Percentiles rank a stretch among this genome's conserved stretches.
phyloP scores from a whole-genome alignment of 805 yeast species.

The Wickerhamomyces alni region DNA sequence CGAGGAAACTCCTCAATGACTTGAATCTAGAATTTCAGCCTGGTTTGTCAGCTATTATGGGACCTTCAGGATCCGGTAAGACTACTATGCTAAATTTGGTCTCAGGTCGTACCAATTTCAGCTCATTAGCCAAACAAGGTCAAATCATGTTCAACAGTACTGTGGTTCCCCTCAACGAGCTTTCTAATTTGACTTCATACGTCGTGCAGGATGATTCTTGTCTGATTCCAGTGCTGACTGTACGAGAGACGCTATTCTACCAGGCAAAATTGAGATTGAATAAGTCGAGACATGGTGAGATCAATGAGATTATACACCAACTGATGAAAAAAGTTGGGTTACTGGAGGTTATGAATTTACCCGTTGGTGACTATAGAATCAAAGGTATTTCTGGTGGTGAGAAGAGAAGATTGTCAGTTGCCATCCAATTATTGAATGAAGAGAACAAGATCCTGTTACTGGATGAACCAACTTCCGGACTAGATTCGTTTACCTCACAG shows the following conservation, averaged over 20 bases:
- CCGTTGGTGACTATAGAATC: slow-evolving; percentile 49
- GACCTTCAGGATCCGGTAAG: slow-evolving; percentile 79
- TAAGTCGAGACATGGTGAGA: slow-evolving; percentile 33
- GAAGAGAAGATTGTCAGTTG: slow-evolving; percentile 77
- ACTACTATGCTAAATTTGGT: slow-evolving; percentile 59
- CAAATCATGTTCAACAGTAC: slow-evolving; percentile 36
- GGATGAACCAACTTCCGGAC: slow-evolving; percentile 89
- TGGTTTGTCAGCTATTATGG: slow-evolving; percentile 68
- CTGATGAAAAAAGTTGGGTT: slow-evolving; percentile 65
- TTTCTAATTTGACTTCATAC: slow-evolving; percentile 49
- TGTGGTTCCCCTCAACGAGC: slow-evolving; percentile 26
- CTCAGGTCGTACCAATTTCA: slow-evolving; percentile 44
- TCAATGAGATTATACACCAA: slow-evolving; percentile 41
- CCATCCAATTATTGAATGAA: slow-evolving; percentile 66
- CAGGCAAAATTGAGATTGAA: slow-evolving; percentile 69
- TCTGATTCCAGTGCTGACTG: slow-evolving; percentile 65
- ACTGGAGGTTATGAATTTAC: slow-evolving; percentile 26
- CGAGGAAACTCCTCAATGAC: slow-evolving; percentile 21
- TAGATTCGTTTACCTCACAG: slow-evolving; percentile 74
- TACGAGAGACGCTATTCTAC: slow-evolving; percentile 65
- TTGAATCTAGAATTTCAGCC: slow-evolving; percentile 67
- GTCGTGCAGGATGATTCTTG: slow-evolving; percentile 81
- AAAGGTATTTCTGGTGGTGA: slow-evolving; percentile 78
- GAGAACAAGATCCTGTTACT: slow-evolving; percentile 60
- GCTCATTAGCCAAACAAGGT: slow-evolving; percentile 30